Percentiles rank a stretch among this genome's conserved stretches.
Conservation (phyloP, 129 eudicot genomes). For the Ambrosia trifida region DNA sequence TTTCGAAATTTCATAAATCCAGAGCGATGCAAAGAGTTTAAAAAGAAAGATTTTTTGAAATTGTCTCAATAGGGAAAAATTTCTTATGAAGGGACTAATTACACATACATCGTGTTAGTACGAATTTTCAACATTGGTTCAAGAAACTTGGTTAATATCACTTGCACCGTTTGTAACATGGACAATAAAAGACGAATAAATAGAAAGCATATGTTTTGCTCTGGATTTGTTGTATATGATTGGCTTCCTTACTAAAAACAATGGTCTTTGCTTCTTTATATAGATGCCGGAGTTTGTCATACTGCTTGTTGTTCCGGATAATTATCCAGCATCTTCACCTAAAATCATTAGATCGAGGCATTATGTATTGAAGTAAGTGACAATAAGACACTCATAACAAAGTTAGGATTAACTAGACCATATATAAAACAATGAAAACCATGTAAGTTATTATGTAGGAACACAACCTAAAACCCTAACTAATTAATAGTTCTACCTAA, state of each 20-base stretch:
- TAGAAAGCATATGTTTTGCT: neutral
- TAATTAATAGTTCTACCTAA: no score
- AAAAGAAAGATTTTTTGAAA: neutral
- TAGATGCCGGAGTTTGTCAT: conserved; percentile 37
- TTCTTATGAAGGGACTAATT: neutral
- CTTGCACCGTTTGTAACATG: neutral
- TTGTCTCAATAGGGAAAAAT: neutral
- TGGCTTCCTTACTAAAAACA: neutral
- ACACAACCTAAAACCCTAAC: no score
- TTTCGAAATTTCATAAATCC: neutral
- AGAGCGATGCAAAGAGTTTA: neutral
- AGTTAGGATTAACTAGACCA: neutral
- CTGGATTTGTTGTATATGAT: neutral
- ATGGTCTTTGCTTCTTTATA: neutral
- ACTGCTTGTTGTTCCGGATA: conserved; percentile 33
- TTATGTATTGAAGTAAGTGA: conserved; percentile 32
- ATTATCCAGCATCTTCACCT: conserved; percentile 48
- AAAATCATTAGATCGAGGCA: conserved; percentile 5
- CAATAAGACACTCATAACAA: neutral
- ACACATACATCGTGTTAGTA: neutral
- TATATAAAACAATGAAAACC: no score
- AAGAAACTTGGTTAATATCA: conserved; percentile 6
- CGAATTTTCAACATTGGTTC: neutral
- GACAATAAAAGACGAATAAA: neutral
- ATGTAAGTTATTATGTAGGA: no score